These are phyloP conservation scores for Linum lewisii DNA, from an alignment of 345 rosid genomes.

Conservation along the genomic window DNA sequence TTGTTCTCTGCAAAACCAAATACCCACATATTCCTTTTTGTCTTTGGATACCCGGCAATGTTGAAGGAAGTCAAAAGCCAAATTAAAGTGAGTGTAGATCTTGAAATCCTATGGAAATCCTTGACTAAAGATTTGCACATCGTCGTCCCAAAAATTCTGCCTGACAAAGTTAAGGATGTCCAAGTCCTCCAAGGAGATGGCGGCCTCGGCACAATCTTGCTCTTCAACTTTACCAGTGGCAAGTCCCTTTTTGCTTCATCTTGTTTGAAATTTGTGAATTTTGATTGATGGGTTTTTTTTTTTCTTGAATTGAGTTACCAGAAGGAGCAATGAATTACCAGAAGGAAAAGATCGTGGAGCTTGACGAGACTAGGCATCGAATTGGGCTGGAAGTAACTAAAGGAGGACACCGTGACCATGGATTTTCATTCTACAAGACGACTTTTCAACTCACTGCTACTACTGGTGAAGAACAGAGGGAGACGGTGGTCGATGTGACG, in stretches of 20 bases:
- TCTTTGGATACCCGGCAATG: too few relatives aligned
- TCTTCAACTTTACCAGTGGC: slow-evolving; percentile 31
- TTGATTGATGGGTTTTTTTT: background rate
- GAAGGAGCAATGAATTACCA: slow-evolving; percentile 17
- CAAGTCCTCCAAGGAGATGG: slow-evolving; percentile 33
- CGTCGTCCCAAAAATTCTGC: slow-evolving; percentile 18
- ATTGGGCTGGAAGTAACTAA: slow-evolving; percentile 23
- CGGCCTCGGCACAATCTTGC: slow-evolving; percentile 23
- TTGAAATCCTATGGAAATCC: slow-evolving; percentile 26
- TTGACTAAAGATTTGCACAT: slow-evolving; percentile 23
- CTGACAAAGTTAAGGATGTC: slow-evolving; percentile 20
- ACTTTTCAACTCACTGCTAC: slow-evolving; percentile 24
- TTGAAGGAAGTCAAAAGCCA: slow-evolving; percentile 23
- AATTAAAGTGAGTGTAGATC: slow-evolving; percentile 14
- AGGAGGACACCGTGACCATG: slow-evolving; percentile 29
- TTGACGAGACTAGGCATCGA: slow-evolving; percentile 21
- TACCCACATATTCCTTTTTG: too few relatives aligned
- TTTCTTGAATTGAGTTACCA: too few relatives aligned
- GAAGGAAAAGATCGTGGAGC: slow-evolving; percentile 29
- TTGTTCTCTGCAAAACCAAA: too few relatives aligned
- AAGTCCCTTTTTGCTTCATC: slow-evolving; percentile 7
- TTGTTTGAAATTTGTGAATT: background rate
- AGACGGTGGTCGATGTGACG: slow-evolving; percentile 18
- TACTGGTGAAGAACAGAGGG: slow-evolving; percentile 9
- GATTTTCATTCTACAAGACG: slow-evolving; percentile 22